phyloP scores from a whole-genome alignment of 2,329 filamentous ascomycete species.

The Hymenoscyphus repandus region DNA sequence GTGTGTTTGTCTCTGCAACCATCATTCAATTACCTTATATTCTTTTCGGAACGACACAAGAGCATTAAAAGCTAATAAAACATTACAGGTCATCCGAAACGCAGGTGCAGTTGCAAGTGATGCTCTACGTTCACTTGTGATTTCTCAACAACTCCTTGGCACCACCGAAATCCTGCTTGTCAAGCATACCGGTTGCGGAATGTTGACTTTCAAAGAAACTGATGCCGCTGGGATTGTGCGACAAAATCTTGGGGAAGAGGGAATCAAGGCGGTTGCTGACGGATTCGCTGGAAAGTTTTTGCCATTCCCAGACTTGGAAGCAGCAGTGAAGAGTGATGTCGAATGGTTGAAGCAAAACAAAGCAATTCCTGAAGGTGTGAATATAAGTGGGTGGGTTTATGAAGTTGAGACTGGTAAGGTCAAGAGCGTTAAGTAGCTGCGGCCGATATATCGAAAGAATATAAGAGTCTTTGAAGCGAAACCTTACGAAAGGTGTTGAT shows the following conservation, averaged over 20 bases:
- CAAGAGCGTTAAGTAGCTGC: constrained; percentile 35
- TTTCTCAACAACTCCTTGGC: constrained; percentile 73
- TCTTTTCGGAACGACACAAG: too few relatives aligned
- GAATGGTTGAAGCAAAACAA: constrained; percentile 53
- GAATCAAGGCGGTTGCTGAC: constrained; percentile 34
- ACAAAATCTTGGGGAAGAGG: constrained; percentile 47
- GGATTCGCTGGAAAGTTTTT: constrained; percentile 22
- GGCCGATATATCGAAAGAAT: not conserved
- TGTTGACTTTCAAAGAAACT: constrained; percentile 62
- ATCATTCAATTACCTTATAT: too few relatives aligned
- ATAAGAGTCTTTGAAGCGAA: not conserved
- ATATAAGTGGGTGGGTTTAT: constrained; percentile 70
- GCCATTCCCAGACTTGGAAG: constrained; percentile 54
- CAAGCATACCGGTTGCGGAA: constrained; percentile 59
- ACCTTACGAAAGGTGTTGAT: too few relatives aligned
- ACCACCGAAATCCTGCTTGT: constrained; percentile 63
- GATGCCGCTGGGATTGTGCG: constrained; percentile 51
- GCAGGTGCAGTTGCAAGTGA: constrained; percentile 63
- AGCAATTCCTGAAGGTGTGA: constrained; percentile 53
- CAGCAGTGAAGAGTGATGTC: constrained; percentile 63
- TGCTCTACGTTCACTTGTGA: constrained; percentile 67
- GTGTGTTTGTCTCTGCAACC: too few relatives aligned
- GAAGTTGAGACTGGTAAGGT: constrained; percentile 69
- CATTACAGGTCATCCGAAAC: constrained; percentile 59
- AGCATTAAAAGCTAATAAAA: not conserved